These are phyloP conservation scores for Yarrowia sp. DNA, from an alignment of 805 yeast genomes.

Conservation along the genomic window DNA sequence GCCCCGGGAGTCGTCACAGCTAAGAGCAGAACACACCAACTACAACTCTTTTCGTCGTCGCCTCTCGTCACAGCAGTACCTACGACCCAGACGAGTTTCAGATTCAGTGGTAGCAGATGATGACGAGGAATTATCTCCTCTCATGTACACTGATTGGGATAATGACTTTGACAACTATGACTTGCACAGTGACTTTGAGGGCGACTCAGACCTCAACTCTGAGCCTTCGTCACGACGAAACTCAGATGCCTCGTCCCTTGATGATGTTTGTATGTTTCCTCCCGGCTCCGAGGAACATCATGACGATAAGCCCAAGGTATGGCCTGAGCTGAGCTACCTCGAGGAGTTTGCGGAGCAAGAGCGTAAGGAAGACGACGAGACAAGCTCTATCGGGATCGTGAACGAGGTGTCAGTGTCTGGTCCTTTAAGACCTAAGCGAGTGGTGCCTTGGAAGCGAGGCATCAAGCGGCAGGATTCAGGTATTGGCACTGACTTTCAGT, in stretches of 20 bases:
- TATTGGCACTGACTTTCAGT: slow-evolving; percentile 39
- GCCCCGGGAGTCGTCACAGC: slow-evolving; percentile 4
- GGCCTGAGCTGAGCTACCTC: slow-evolving; percentile 83
- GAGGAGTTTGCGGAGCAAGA: slow-evolving; percentile 78
- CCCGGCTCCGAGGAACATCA: slow-evolving; percentile 30
- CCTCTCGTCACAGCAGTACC: background rate
- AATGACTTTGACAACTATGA: slow-evolving; percentile 8
- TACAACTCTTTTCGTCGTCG: slow-evolving; percentile 22
- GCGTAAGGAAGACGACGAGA: slow-evolving; percentile 40
- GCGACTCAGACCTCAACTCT: slow-evolving; percentile 37
- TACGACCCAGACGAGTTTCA: slow-evolving; percentile 8
- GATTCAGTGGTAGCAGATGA: background rate
- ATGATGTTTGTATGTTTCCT: slow-evolving; percentile 67
- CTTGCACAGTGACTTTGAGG: slow-evolving; percentile 1
- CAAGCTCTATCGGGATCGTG: slow-evolving; percentile 11
- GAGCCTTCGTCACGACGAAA: slow-evolving; percentile 62
- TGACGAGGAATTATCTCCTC: slow-evolving; percentile 10
- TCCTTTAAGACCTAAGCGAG: slow-evolving; percentile 68
- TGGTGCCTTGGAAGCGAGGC: slow-evolving; percentile 62
- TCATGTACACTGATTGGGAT: slow-evolving; percentile 13
- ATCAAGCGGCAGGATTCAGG: slow-evolving; percentile 24
- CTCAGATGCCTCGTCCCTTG: slow-evolving; percentile 64
- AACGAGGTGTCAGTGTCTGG: slow-evolving; percentile 50
- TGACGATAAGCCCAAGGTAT: slow-evolving; percentile 41
- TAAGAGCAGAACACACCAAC: slow-evolving; percentile 12